Base-by-base conservation (phyloP, 805 yeast species). In the Ogataea populi-albae region DNA sequence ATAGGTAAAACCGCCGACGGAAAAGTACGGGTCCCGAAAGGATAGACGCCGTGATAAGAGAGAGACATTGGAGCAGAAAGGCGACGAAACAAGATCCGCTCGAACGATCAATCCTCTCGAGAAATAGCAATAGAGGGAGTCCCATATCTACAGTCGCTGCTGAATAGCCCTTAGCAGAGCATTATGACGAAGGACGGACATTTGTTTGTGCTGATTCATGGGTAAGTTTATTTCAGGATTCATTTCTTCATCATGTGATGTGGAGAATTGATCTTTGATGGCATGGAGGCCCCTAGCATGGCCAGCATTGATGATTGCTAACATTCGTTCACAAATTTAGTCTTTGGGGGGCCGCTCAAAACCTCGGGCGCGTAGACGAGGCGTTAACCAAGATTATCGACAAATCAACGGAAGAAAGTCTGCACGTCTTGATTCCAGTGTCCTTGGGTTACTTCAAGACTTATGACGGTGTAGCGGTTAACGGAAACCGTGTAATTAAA, bases 391-490 rank as follows among this genome's bases (percentile, higher is more conserved):
- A 62, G 6, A 49, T 55, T 1, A 39, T 71, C n/a, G 45, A 52
- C 27, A 65, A 44, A n/a, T 22, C 35, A 2, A 20, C 31, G 34
- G 70, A 74, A 52, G 78, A 58, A 40, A 59, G 54, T 28, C 45
- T 61, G 3, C 67, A 55, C 59, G 71, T 61, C 30, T 68, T 73
- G 41, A 64, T 65, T 50, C 89, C 81, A 9, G 73, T 55, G 11
- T 67, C 81, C 1, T 86, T 84, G 44, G 69, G 82, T 0, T 79
- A 84, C 22, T 75, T 81, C 50, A 75, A 79, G 50, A 86, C 96
- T 0, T 85, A 86, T 52, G 96, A 89, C 54, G 98, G 98, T 3
- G 68, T 87, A 15, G 79, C 77, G 46, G 70, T 80, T 33, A 74
- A 82, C 39, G 88, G 89, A 2, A 76, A 81, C 41, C 65, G 88